Evolutionary conservation across 1,139 yeast species (phyloP).

Genomic region (Suhomyces anneliseae): DNA sequence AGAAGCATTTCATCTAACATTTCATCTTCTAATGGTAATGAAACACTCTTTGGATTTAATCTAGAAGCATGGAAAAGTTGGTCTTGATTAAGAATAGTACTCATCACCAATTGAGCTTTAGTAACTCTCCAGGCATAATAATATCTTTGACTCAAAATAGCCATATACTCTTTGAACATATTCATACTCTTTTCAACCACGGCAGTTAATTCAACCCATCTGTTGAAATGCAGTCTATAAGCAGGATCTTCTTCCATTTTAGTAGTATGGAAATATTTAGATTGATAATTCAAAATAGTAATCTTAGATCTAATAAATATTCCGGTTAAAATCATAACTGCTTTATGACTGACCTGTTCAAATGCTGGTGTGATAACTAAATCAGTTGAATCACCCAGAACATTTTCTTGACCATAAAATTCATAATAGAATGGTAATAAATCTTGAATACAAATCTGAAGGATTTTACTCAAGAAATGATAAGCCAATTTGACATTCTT

Average conservation of each 20-base stretch:
- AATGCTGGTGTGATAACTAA: constrained; percentile 43
- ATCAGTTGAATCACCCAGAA: constrained; percentile 28
- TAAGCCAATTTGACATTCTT: constrained; percentile 28
- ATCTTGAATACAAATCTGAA: constrained; percentile 31
- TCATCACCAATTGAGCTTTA: constrained; percentile 34
- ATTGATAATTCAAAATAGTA: constrained; percentile 9
- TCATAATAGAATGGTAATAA: constrained; percentile 43
- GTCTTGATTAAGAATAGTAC: constrained; percentile 7
- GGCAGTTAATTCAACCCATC: constrained; percentile 5
- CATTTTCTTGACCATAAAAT: constrained; percentile 30
- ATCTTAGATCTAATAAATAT: constrained; percentile 23
- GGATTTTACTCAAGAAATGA: constrained; percentile 35
- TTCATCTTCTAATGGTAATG: constrained; percentile 1
- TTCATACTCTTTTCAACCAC: constrained; percentile 6
- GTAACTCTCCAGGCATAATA: constrained; percentile 55
- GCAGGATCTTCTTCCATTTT: constrained; percentile 6
- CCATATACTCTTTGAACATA: constrained; percentile 12
- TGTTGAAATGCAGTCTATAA: constrained; percentile 9
- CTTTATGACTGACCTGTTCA: constrained; percentile 39
- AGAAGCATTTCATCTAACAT: constrained; percentile 13
- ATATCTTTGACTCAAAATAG: constrained; percentile 36
- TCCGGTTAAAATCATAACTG: constrained; percentile 30
- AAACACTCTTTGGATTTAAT: neutral
- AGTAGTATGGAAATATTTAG: constrained; percentile 8
- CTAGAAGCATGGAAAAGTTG: constrained; percentile 10